Conservation (phyloP, 371 early-diverging fungal species). For the Rhizopus arrhizus region DNA sequence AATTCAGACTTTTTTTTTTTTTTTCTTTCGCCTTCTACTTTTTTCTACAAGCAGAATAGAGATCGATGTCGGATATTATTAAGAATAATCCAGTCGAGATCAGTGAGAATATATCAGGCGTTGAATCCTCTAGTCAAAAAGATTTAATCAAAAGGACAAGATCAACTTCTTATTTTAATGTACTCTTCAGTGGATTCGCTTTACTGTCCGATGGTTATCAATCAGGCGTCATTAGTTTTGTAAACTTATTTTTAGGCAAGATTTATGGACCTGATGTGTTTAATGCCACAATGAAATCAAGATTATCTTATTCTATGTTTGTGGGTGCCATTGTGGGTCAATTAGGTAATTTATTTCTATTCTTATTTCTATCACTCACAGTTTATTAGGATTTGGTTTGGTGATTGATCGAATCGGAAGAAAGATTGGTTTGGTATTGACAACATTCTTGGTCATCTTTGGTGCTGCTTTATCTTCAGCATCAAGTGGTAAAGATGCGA, state of each 20-base stretch:
- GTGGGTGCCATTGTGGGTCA: constrained; percentile 54
- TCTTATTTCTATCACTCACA: neutral
- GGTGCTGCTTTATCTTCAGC: constrained; percentile 55
- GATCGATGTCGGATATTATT: too few relatives aligned
- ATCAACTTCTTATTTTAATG: constrained; percentile 39
- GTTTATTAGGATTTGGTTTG: constrained; percentile 35
- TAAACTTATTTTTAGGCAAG: constrained; percentile 35
- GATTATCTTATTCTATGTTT: constrained; percentile 48
- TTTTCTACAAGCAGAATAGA: too few relatives aligned
- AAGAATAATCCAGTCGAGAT: too few relatives aligned
- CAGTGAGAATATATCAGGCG: neutral
- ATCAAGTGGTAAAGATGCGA: constrained; percentile 35
- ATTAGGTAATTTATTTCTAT: constrained; percentile 26
- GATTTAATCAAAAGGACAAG: neutral
- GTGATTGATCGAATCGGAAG: constrained; percentile 57
- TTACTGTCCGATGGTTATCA: constrained; percentile 51
- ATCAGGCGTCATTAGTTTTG: constrained; percentile 46
- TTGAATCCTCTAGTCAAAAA: neutral
- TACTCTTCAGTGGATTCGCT: constrained; percentile 49
- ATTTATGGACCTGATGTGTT: constrained; percentile 46
- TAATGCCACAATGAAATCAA: constrained; percentile 35
- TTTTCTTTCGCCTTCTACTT: too few relatives aligned
- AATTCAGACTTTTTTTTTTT: too few relatives aligned
- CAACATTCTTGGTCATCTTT: constrained; percentile 52
- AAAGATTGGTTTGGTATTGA: constrained; percentile 55